A percentile compares a stretch with the other conserved stretches of the same genome.
Conservation (phyloP, 495 filamentous ascomycete genomes). For the Neurospora sp. region DNA sequence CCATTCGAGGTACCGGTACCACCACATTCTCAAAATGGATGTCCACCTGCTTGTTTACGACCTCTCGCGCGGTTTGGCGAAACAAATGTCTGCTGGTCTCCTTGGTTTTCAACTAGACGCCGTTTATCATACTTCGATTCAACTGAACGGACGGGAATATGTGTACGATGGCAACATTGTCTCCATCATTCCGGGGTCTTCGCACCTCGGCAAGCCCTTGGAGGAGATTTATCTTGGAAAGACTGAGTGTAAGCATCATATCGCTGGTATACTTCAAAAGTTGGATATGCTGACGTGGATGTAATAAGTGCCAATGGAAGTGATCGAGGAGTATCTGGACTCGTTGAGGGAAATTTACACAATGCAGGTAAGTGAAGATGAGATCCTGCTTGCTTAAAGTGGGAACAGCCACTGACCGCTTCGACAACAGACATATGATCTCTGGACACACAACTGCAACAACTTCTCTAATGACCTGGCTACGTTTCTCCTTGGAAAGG, state of each 20-base stretch:
- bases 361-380: conserved; percentile 46
- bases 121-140: conserved; percentile 83
- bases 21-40: conserved; percentile 48
- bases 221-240: conserved; percentile 61
- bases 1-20: not conserved
- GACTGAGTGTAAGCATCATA: conserved; percentile 39
- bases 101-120: conserved; percentile 75
- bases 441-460: conserved; percentile 87
- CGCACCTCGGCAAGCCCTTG: conserved; percentile 79
- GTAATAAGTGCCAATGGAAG: conserved; percentile 54
- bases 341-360: conserved; percentile 76
- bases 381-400: not conserved
- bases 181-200: conserved; percentile 64
- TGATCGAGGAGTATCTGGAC: conserved; percentile 83
- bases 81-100: conserved; percentile 36
- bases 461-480: conserved; percentile 94
- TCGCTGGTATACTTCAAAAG: not conserved
- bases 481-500: conserved; percentile 81
- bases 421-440: conserved; percentile 61
- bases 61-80: conserved; percentile 61
- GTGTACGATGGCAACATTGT: conserved; percentile 62
- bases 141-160: conserved; percentile 56
- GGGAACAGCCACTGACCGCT: conserved; percentile 2
- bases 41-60: conserved; percentile 91
- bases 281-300: not conserved